Conservation (phyloP, 2,329 filamentous ascomycete genomes). For the Penicillium concentricum region DNA sequence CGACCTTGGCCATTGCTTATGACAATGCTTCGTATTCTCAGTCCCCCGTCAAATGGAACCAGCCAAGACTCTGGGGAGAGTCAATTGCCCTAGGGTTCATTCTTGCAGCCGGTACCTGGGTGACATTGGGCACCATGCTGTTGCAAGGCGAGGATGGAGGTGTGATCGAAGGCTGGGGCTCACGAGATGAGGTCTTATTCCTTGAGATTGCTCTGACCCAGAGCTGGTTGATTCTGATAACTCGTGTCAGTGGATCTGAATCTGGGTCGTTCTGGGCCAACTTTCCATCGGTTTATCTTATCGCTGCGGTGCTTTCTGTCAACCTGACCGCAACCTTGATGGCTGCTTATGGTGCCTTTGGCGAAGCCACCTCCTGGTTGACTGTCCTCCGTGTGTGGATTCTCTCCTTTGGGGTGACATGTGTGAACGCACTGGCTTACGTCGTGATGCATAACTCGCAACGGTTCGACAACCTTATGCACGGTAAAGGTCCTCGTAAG, state of each 20-base stretch:
- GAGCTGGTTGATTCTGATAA: conserved; percentile 97
- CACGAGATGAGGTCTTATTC: conserved; percentile 79
- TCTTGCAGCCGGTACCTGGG: conserved; percentile 81
- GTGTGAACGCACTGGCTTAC: conserved; percentile 78
- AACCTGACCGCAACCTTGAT: conserved; percentile 84
- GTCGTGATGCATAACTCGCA: conserved; percentile 78
- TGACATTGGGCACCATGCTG: conserved; percentile 83
- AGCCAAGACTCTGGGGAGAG: conserved; percentile 92
- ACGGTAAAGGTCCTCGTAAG: conserved; percentile 80
- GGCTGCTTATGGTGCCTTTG: conserved; percentile 80
- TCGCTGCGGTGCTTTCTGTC: conserved; percentile 74
- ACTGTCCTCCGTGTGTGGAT: conserved; percentile 87
- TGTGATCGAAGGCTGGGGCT: conserved; percentile 87
- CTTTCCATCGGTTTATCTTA: conserved; percentile 80
- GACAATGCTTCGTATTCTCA: conserved; percentile 87
- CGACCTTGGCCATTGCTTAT: conserved; percentile 88
- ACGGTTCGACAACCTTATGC: conserved; percentile 89
- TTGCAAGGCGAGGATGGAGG: conserved; percentile 66
- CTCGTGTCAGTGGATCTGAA: conserved; percentile 71
- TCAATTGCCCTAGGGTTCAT: conserved; percentile 79
- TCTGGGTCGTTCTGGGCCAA: conserved; percentile 86
- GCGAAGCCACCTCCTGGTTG: conserved; percentile 66
- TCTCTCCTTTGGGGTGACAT: conserved; percentile 74
- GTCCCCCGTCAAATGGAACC: conserved; percentile 90
- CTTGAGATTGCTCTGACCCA: conserved; percentile 86